phyloP scores from a whole-genome alignment of 2,329 filamentous ascomycete genomes.

The Thelonectria rubi region DNA sequence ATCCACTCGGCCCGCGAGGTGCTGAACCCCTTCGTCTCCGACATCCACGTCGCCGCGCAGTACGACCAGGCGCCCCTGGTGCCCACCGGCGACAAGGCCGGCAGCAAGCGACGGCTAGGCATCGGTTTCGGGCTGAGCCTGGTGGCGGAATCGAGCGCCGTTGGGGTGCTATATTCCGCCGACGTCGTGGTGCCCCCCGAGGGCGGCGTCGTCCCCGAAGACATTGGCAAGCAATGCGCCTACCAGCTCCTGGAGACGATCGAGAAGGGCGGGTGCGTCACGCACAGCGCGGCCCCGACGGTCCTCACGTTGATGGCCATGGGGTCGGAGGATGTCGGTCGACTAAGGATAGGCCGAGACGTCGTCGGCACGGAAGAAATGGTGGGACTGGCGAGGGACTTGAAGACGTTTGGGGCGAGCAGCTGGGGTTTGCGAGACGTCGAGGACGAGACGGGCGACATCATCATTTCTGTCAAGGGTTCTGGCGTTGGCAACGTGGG shows the following conservation, averaged over 20 bases:
- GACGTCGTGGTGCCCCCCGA: conserved; percentile 79
- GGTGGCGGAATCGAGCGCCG: conserved; percentile 88
- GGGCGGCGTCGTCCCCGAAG: conserved; percentile 87
- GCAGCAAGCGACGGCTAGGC: conserved; percentile 72
- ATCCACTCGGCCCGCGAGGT: conserved; percentile 90
- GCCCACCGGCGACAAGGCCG: conserved; percentile 61
- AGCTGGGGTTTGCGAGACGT: conserved; percentile 89
- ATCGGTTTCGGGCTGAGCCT: conserved; percentile 92
- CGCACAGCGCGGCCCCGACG: conserved; percentile 74
- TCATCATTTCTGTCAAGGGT: conserved; percentile 91
- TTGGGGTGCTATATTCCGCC: conserved; percentile 85
- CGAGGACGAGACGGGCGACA: conserved; percentile 72
- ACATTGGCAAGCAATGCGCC: conserved; percentile 87
- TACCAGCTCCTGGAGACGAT: conserved; percentile 89
- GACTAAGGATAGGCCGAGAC: conserved; percentile 81
- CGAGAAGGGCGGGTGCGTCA: conserved; percentile 82
- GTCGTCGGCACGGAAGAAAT: conserved; percentile 83
- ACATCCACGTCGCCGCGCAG: conserved; percentile 88
- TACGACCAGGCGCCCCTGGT: conserved; percentile 74
- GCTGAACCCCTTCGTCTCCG: conserved; percentile 83
- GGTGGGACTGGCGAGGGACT: conserved; percentile 82
- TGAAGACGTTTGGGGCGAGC: conserved; percentile 87
- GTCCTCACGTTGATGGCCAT: conserved; percentile 94
- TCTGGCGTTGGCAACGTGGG: conserved; percentile 94
- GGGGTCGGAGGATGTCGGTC: conserved; percentile 94